Conservation (phyloP, 1,284 basidiomycete genomes). For the Gymnopus androsaceus region DNA sequence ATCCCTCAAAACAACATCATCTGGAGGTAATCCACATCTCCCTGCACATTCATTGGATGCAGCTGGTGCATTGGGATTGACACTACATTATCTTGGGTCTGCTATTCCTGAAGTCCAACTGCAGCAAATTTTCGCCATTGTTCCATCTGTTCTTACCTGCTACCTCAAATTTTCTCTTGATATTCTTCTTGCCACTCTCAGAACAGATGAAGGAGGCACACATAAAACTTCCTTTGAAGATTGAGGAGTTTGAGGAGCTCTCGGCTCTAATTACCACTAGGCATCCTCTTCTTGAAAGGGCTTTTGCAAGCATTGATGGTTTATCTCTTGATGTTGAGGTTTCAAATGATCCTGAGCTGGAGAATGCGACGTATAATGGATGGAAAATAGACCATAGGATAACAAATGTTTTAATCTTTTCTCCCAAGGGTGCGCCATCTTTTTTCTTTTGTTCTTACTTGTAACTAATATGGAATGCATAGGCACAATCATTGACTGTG, state of each 20-base stretch:
- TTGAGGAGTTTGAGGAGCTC: constrained; percentile 31
- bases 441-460: background rate
- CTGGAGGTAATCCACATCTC: constrained; percentile 30
- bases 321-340: constrained; percentile 15
- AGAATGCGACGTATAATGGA: constrained; percentile 14
- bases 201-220: constrained; percentile 33
- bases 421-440: constrained; percentile 28
- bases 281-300: constrained; percentile 41
- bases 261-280: constrained; percentile 32
- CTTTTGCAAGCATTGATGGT: constrained; percentile 34
- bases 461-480: background rate
- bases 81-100: constrained; percentile 46
- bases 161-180: constrained; percentile 39
- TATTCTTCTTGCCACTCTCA: constrained; percentile 25
- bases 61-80: constrained; percentile 46
- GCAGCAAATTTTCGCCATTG: constrained; percentile 39
- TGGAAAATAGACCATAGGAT: constrained; percentile 15
- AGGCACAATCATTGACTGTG: constrained; percentile 32
- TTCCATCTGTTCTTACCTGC: constrained; percentile 30
- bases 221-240: constrained; percentile 34
- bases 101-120: constrained; percentile 40
- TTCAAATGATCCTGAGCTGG: constrained; percentile 14
- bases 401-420: constrained; percentile 26
- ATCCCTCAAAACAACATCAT: constrained; percentile 38
- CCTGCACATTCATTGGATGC: constrained; percentile 41